These are phyloP conservation scores for Tolypocladium paradoxum DNA, from an alignment of 2,329 filamentous ascomycete species.

Conservation along the genomic window DNA sequence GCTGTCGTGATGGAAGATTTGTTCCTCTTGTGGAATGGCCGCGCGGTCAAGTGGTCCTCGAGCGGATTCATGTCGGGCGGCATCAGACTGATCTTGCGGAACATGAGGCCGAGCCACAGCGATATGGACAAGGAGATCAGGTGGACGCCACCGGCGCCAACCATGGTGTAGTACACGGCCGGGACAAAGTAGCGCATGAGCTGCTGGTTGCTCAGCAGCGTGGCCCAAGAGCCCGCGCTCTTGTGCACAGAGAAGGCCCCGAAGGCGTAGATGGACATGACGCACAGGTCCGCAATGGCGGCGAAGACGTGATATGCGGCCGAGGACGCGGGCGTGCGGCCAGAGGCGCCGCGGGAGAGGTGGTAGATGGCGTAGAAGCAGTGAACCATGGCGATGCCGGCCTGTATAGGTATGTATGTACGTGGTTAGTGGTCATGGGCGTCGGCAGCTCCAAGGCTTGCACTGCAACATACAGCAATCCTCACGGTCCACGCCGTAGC, in stretches of 20 bases:
- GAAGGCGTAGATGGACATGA: slow-evolving; percentile 46
- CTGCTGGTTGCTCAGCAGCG: slow-evolving; percentile 48
- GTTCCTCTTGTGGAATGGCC: slow-evolving; percentile 62
- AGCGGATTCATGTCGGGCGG: slow-evolving; percentile 95
- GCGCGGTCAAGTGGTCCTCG: slow-evolving; percentile 72
- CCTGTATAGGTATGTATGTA: slow-evolving; percentile 34
- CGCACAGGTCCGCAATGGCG: slow-evolving; percentile 53
- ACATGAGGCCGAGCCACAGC: slow-evolving; percentile 64
- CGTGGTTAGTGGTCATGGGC: neutral
- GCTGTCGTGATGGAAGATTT: slow-evolving; percentile 43
- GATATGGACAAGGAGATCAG: slow-evolving; percentile 59
- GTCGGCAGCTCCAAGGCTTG: neutral
- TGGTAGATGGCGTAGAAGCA: slow-evolving; percentile 74
- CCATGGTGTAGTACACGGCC: slow-evolving; percentile 57
- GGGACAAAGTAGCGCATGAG: slow-evolving; percentile 51
- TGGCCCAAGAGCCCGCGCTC: slow-evolving; percentile 48
- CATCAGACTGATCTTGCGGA: slow-evolving; percentile 69
- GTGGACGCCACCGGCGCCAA: slow-evolving; percentile 57
- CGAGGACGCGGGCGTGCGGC: slow-evolving; percentile 66
- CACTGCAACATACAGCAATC: slow-evolving; percentile 50
- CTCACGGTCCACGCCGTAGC: slow-evolving; percentile 65
- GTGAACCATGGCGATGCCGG: slow-evolving; percentile 62
- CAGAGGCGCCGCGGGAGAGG: slow-evolving; percentile 57
- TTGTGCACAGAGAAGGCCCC: slow-evolving; percentile 35
- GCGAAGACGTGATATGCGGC: slow-evolving; percentile 87